phyloP scores from a whole-genome alignment of 306 rosid species.

The Dalbergia cochinchinensis region DNA sequence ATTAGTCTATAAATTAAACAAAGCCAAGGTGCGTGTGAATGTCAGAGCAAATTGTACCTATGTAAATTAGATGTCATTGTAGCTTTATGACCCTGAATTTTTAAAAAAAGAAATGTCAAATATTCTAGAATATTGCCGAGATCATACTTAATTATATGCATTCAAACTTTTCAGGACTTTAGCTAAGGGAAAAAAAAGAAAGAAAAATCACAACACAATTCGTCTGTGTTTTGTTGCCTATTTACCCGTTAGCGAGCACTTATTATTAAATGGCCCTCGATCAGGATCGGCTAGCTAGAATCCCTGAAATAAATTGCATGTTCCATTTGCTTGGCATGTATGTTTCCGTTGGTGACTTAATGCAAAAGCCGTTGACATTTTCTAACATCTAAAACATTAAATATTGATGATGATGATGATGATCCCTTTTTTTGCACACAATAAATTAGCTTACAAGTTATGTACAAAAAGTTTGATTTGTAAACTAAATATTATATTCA shows the following conservation, averaged over 20 bases:
- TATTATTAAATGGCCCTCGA: neutral
- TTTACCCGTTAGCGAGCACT: constrained; percentile 8
- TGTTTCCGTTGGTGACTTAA: constrained; percentile 37
- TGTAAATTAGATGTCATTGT: too few species aligned
- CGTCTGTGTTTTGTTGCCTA: neutral
- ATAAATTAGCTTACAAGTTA: constrained; percentile 6
- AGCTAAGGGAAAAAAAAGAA: too few species aligned
- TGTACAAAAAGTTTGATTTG: neutral
- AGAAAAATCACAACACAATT: too few species aligned
- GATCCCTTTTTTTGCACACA: neutral
- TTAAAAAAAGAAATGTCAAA: too few species aligned
- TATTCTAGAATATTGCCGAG: too few species aligned
- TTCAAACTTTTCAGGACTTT: too few species aligned
- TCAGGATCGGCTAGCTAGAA: neutral
- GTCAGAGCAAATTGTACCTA: too few species aligned
- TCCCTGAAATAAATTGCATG: constrained; percentile 27
- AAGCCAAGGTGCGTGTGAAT: too few species aligned
- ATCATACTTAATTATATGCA: too few species aligned
- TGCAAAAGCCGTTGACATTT: constrained; percentile 35
- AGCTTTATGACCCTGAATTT: too few species aligned
- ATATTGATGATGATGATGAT: neutral
- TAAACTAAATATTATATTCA: too few species aligned
- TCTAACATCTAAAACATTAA: neutral
- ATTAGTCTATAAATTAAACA: too few species aligned
- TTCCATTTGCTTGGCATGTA: constrained; percentile 12